Conservation (phyloP, 495 filamentous ascomycete species). For the Penicillium robsamsonii region DNA sequence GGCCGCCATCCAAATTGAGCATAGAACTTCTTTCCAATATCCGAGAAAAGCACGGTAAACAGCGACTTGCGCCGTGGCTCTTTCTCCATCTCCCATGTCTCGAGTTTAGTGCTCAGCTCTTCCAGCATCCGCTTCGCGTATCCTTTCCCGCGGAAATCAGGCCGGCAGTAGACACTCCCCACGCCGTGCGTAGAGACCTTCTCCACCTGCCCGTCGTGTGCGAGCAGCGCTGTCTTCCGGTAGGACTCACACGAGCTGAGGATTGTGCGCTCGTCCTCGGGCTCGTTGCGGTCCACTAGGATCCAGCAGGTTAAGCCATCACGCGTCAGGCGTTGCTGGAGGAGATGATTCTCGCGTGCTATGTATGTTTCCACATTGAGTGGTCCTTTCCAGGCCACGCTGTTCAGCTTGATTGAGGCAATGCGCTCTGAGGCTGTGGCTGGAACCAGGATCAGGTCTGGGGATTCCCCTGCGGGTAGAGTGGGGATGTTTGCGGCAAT, state of each 20-base stretch:
- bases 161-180: conserved; percentile 81
- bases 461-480: conserved; percentile 58
- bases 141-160: conserved; percentile 66
- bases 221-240: conserved; percentile 67
- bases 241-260: conserved; percentile 82
- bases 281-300: conserved; percentile 59
- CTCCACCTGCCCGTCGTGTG: conserved; percentile 47
- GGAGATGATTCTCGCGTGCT: conserved; percentile 69
- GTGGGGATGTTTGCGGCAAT: conserved; percentile 34
- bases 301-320: conserved; percentile 85
- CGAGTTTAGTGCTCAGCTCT: conserved; percentile 51
- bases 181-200: conserved; percentile 76
- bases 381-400: conserved; percentile 66
- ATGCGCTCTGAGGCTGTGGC: conserved; percentile 65
- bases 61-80: conserved; percentile 37
- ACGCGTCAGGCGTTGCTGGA: conserved; percentile 61
- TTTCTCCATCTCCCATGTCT: conserved; percentile 50
- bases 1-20: conserved; percentile 76
- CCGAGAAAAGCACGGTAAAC: conserved; percentile 82
- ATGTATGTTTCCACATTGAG: conserved; percentile 70
- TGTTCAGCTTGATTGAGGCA: conserved; percentile 65
- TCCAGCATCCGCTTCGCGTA: conserved; percentile 75
- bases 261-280: conserved; percentile 56
- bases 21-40: conserved; percentile 95
- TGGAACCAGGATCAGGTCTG: conserved; percentile 62